Base-by-base conservation (phyloP, 2,329 filamentous ascomycete genomes). In the Neocatenulostroma microsporum region DNA sequence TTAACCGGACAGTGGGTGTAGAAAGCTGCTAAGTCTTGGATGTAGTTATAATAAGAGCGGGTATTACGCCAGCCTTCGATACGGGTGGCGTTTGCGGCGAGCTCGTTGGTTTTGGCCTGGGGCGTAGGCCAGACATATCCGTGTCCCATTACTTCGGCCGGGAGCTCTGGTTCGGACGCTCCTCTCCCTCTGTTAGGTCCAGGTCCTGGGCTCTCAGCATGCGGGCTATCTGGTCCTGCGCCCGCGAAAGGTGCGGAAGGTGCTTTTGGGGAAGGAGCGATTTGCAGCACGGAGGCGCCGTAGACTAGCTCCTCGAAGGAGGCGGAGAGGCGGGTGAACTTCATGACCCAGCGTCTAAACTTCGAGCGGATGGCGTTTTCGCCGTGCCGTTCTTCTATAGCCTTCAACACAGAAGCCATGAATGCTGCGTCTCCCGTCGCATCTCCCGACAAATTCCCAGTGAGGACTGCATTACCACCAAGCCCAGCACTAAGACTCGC, bases 61-160 rank as follows among this genome's bases (percentile, higher is more conserved):
- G 91, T 96, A 46, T 86, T 93, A 48, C 91, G 79, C 91, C 91
- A 98, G 39, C 89, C 91, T 65, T 98, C 91, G 44, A 98, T 93
- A 39, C 91, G 75, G 39, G 84, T 86, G 30, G 91, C 86, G 43
- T 94, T 94, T 3, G 87, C 89, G 12, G 87, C 84, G 24, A 98
- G 74, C 62, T 98, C 91, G 51, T 80, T 82, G 51, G 83, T 74
- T 62, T 86, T 89, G 6, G 81, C 73, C 26, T 70, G 67, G 38
- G 95, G 86, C 51, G 94, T 85, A 3, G 82, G 66, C 91, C 91
- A 98, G 21, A 98, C 89, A 56, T 94, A 96, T 26, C 91, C 91
- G 57, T 96, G 91, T 0, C 89, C 89, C 18, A 48, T 46, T 19
- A 57, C 54, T 33, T 58, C 54, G 8, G 54, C 42, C 7, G 52